Conservation (phyloP, 1,284 basidiomycete genomes). For the Puccinia coronata region DNA sequence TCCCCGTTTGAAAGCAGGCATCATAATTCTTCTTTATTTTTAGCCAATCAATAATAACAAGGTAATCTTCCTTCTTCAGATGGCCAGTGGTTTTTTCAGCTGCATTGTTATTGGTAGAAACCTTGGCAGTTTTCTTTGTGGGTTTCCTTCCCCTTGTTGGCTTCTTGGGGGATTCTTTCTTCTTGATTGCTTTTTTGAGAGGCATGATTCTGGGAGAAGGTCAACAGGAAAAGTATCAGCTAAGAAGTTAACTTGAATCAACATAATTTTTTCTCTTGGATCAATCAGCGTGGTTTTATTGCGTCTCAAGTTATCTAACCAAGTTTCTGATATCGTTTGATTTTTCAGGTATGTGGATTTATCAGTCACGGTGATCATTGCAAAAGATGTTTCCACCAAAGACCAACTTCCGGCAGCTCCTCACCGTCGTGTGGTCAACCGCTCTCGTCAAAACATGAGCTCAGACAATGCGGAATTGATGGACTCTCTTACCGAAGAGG, state of each 20-base stretch:
- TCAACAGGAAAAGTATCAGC: too few relatives aligned
- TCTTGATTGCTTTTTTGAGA: too few relatives aligned
- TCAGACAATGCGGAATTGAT: not conserved
- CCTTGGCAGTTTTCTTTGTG: too few relatives aligned
- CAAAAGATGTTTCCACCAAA: not conserved
- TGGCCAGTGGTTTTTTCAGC: too few relatives aligned
- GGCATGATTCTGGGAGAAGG: too few relatives aligned
- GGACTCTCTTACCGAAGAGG: not conserved
- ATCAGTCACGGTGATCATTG: not conserved
- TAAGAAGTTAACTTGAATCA: not conserved
- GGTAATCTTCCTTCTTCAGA: too few relatives aligned
- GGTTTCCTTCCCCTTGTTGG: too few relatives aligned
- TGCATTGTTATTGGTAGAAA: too few relatives aligned
- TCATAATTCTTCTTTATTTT: too few relatives aligned
- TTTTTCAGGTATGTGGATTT: slow-evolving; percentile 33
- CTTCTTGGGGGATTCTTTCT: too few relatives aligned
- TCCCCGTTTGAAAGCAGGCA: too few relatives aligned
- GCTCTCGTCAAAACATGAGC: not conserved
- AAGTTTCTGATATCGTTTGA: not conserved
- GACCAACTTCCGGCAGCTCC: not conserved
- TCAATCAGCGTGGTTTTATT: not conserved
- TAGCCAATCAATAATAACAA: too few relatives aligned
- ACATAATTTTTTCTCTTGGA: not conserved
- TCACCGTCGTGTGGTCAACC: not conserved
- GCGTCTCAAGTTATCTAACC: not conserved